Evolutionary conservation across 768 basidiomycete species (phyloP).

Genomic region (Cantharellus anzutake): DNA sequence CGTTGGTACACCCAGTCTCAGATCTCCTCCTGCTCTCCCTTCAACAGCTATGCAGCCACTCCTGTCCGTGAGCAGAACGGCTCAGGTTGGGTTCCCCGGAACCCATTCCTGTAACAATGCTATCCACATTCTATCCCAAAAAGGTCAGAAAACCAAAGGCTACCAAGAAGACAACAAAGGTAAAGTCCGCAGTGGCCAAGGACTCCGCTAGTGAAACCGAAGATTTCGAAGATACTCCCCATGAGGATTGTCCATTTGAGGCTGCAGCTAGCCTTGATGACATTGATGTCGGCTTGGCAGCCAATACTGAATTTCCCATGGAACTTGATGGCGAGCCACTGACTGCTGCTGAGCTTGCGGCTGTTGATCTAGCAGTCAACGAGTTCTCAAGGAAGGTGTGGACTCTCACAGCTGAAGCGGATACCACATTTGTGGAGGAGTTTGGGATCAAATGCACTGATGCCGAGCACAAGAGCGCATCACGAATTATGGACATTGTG

Average conservation of each 20-base stretch:
- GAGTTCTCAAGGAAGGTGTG: background rate
- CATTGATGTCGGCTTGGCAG: background rate
- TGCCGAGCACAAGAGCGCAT: background rate
- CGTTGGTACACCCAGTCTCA: no score
- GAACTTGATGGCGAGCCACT: background rate
- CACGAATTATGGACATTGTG: background rate
- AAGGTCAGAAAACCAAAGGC: no score
- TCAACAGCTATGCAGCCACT: no score
- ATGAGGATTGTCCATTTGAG: background rate
- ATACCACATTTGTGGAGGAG: background rate
- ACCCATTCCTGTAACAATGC: no score
- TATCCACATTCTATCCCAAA: no score
- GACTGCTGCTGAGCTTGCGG: background rate
- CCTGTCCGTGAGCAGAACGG: no score
- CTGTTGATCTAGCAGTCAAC: background rate
- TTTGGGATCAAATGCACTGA: background rate
- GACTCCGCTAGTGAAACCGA: background rate
- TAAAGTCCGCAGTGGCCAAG: no score
- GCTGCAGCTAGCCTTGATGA: background rate
- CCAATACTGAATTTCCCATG: background rate
- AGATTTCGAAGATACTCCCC: background rate
- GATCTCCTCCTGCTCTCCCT: no score
- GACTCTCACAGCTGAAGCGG: background rate
- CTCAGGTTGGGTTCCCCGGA: no score
- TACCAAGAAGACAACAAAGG: no score